Evolutionary conservation across 768 basidiomycete species (phyloP).

Genomic region (Lenzites betulinus): DNA sequence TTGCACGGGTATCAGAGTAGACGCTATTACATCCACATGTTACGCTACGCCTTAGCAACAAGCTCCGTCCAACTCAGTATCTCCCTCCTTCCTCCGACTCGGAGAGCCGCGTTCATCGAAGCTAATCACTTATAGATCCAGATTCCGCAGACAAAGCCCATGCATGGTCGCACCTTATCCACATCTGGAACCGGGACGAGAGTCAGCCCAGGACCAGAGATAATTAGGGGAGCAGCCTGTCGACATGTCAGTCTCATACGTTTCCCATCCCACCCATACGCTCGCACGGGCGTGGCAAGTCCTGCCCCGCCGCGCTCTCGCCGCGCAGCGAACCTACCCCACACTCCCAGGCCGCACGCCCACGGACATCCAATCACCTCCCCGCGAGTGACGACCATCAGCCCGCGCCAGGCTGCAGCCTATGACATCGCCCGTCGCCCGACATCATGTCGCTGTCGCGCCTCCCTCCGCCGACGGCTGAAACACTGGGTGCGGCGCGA

Average conservation of each 20-base stretch:
- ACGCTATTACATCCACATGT: too few relatives aligned
- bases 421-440: not conserved
- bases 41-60: too few relatives aligned
- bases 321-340: constrained; percentile 11
- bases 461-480: not conserved
- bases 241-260: not conserved
- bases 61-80: too few relatives aligned
- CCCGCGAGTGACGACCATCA: not conserved
- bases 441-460: not conserved
- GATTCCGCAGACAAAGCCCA: not conserved
- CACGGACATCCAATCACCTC: not conserved
- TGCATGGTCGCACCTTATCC: too few relatives aligned
- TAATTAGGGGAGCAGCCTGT: not conserved
- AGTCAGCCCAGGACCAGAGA: not conserved
- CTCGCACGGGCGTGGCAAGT: constrained; percentile 9
- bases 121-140: too few relatives aligned
- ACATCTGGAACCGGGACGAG: not conserved
- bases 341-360: not conserved
- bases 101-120: too few relatives aligned
- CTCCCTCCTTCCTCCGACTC: too few relatives aligned
- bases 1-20: too few relatives aligned
- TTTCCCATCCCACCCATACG: not conserved
- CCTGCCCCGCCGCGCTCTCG: not conserved
- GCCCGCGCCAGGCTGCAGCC: not conserved
- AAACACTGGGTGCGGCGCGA: not conserved